A percentile compares a stretch with the other conserved stretches of the same genome.
Evolutionary conservation across 2,329 filamentous ascomycete species (phyloP).

Genomic region (Neurospora sp.): DNA sequence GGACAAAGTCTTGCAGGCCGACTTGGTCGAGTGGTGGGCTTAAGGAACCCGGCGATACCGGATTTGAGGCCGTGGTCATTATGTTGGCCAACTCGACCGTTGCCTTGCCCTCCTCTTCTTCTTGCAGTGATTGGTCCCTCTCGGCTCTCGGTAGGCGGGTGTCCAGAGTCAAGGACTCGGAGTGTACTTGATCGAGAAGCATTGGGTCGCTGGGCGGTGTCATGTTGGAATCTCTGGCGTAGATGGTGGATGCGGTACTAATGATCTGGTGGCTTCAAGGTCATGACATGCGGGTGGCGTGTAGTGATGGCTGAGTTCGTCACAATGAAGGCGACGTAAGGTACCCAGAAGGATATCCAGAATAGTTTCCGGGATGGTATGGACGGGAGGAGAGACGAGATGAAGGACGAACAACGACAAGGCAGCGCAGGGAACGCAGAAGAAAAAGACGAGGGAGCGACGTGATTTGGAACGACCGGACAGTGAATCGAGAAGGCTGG

Average conservation of each 20-base stretch:
- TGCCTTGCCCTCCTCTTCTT: slow-evolving; percentile 30
- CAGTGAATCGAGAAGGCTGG: not conserved
- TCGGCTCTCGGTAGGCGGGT: slow-evolving; percentile 18
- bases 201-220: slow-evolving; percentile 11
- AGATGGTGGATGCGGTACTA: not conserved
- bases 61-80: slow-evolving; percentile 40
- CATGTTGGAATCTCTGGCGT: slow-evolving; percentile 12
- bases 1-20: slow-evolving; percentile 37
- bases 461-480: not conserved
- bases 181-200: slow-evolving; percentile 14
- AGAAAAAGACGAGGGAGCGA: not conserved
- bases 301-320: not conserved
- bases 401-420: not conserved
- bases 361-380: not conserved
- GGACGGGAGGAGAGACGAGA: not conserved
- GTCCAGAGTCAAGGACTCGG: slow-evolving; percentile 20
- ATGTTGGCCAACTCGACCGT: slow-evolving; percentile 33
- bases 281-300: not conserved
- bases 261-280: not conserved
- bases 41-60: slow-evolving; percentile 43
- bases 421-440: not conserved
- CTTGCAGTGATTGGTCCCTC: slow-evolving; percentile 18
- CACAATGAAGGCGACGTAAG: not conserved
- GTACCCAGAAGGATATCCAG: not conserved
- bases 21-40: slow-evolving; percentile 40